Conservation (phyloP, 768 basidiomycete genomes). For the Lactarius pseudohatsudake region DNA sequence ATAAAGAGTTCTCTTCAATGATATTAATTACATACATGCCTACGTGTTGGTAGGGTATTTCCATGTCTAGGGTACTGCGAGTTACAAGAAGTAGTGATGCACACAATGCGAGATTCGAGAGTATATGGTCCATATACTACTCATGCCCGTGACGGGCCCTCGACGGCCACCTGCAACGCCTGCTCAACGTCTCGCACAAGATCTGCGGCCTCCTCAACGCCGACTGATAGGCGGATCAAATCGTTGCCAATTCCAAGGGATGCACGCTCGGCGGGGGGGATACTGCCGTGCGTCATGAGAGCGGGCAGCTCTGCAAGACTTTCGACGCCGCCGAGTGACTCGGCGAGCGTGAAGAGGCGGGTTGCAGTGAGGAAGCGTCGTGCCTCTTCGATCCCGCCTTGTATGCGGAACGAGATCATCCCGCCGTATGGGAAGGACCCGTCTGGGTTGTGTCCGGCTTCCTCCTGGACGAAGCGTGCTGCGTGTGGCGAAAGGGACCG, state of each 20-base stretch:
- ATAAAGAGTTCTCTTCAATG: no score
- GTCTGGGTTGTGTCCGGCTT: constrained; percentile 34
- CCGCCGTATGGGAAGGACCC: constrained; percentile 86
- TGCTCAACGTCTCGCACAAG: constrained; percentile 67
- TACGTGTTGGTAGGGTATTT: constrained; percentile 5
- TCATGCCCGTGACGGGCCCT: constrained; percentile 4
- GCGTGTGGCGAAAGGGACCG: constrained; percentile 68
- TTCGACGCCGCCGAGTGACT: constrained; percentile 91
- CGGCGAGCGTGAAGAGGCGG: constrained; percentile 77
- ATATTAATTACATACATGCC: neutral
- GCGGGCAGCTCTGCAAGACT: constrained; percentile 85
- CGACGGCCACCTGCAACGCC: constrained; percentile 52
- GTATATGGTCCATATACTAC: neutral
- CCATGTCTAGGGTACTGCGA: constrained; percentile 3
- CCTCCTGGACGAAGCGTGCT: constrained; percentile 53
- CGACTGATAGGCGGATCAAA: constrained; percentile 78
- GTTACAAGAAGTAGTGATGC: constrained; percentile 5
- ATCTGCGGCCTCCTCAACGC: constrained; percentile 87
- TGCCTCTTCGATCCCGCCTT: constrained; percentile 52
- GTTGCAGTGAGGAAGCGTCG: constrained; percentile 65
- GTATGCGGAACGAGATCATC: constrained; percentile 76
- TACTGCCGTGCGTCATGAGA: constrained; percentile 84
- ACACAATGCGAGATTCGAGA: neutral
- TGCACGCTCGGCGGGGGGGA: constrained; percentile 66
- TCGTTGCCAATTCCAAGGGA: constrained; percentile 75